Evolutionary conservation across 352 stramenopile species (phyloP), one percentile per base, ranked within the genome.

Genomic region (Globisporangium radiosum): DNA sequence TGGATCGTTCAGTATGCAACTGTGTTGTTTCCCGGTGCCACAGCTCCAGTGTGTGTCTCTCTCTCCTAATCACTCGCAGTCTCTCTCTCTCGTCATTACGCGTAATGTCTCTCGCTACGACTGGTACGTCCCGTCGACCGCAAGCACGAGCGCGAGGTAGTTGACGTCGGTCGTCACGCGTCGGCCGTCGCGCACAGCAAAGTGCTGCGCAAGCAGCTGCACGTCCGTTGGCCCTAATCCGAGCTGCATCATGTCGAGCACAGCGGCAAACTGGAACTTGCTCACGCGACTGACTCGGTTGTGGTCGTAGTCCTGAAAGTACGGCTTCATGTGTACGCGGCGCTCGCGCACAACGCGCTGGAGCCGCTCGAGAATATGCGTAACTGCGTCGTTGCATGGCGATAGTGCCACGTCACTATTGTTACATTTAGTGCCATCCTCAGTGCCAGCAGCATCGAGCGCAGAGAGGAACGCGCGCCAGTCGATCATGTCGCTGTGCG

Each of bases 221-320:
- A 88, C 68, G 10, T 94, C 82, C 1, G 56, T 33, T 5, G 77
- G 70, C 38, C 69, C 73, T 19, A 91, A 44, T 5, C 54, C 68
- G 40, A 92, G 42, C 45, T 88, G 72, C 85, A 94, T 94, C 73
- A 92, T 88, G 64, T 94, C 78, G 9, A 94, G 73, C 56, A 94
- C 82, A 0, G 82, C 81, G 7, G 81, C 83, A 42, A 90, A 92
- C 66, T 94, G 85, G 62, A 81, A 90, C 66, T 87, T 88, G 47
- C 75, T 92, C 59, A 94, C 82, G 40, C 72, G 78, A 2, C 69
- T 79, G 56, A 84, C 68, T 42, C 72, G 78, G 66, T 85, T 94
- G 66, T 85, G 79, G 68, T 92, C 82, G 64, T 92, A 92, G 67
- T 94, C 82, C 62, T 92, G 79, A 65, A 91, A 92, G 65, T 92